phyloP scores from a whole-genome alignment of 805 yeast species.

The Wickerhamomyces bovis region DNA sequence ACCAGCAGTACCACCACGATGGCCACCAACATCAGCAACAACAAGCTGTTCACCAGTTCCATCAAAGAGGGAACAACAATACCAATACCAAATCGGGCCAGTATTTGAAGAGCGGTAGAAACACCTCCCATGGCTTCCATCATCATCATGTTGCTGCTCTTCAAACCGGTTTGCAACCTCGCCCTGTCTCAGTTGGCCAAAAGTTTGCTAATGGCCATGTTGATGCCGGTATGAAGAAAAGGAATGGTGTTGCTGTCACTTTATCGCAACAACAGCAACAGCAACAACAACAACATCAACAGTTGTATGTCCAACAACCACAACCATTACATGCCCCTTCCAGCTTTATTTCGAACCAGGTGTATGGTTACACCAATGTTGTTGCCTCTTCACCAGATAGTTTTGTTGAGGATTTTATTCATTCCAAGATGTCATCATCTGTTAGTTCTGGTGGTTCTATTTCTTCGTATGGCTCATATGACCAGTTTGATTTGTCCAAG shows the following conservation, averaged over 20 bases:
- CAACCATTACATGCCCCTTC: slow-evolving; percentile 2
- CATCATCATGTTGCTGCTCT: neutral
- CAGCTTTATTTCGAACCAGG: neutral
- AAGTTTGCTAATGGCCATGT: neutral
- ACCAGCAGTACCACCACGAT: slow-evolving; percentile 7
- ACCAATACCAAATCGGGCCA: neutral
- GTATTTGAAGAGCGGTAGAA: neutral
- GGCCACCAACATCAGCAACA: neutral
- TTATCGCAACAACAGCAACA: neutral
- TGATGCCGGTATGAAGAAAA: neutral
- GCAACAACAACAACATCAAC: neutral
- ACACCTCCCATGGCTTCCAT: neutral
- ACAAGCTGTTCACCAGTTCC: neutral
- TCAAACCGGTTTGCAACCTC: neutral
- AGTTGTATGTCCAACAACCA: slow-evolving; percentile 2
- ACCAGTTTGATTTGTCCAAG: neutral
- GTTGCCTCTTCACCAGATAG: slow-evolving; percentile 18
- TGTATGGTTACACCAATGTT: slow-evolving; percentile 1
- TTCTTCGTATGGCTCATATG: slow-evolving; percentile 5
- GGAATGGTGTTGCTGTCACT: neutral
- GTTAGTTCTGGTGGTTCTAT: slow-evolving; percentile 21
- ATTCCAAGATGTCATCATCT: slow-evolving; percentile 16
- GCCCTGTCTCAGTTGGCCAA: neutral
- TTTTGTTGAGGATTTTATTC: slow-evolving; percentile 14
- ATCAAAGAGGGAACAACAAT: neutral